phyloP scores from a whole-genome alignment of 106 monocot genomes.

The Dioscorea alata region DNA sequence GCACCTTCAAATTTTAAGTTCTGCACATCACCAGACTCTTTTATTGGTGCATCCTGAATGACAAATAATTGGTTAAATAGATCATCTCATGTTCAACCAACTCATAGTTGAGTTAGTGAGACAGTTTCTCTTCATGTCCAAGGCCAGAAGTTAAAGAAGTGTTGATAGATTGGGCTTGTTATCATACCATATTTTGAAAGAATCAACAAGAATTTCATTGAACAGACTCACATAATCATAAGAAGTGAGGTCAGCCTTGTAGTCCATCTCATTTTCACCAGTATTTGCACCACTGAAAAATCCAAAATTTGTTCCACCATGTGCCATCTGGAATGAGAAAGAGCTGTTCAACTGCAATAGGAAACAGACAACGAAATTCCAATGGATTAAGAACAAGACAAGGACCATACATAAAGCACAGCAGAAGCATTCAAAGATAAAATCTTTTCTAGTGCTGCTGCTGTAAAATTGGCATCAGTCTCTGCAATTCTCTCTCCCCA shows the following conservation, averaged over 20 bases:
- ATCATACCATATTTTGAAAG: no score
- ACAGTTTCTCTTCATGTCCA: no score
- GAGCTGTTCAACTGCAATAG: conserved; percentile 5
- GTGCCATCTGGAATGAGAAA: conserved; percentile 71
- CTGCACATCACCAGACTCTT: conserved; percentile 80
- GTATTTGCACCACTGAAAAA: conserved; percentile 95
- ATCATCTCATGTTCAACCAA: no score
- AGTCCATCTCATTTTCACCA: conserved; percentile 69
- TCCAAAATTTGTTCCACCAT: conserved; percentile 98
- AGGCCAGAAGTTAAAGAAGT: no score
- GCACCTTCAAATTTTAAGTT: conserved; percentile 88
- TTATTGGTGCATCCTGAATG: conserved; percentile 96
- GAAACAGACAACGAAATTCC: not conserved
- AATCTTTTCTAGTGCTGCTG: conserved; percentile 61
- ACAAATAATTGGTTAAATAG: not conserved
- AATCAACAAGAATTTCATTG: no score
- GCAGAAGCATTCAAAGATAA: conserved; percentile 83
- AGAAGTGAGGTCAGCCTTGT: conserved; percentile 89
- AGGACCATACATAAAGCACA: conserved; percentile 80
- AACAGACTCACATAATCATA: conserved; percentile 85
- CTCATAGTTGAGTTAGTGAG: no score
- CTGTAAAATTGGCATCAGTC: conserved; percentile 60
- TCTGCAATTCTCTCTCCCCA: conserved; percentile 78
- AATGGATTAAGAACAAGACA: not conserved
- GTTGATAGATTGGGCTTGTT: no score